Evolutionary conservation across 1,139 yeast species (phyloP), one percentile per base, ranked within the genome.

Genomic region (Saccharomyces hybrid): DNA sequence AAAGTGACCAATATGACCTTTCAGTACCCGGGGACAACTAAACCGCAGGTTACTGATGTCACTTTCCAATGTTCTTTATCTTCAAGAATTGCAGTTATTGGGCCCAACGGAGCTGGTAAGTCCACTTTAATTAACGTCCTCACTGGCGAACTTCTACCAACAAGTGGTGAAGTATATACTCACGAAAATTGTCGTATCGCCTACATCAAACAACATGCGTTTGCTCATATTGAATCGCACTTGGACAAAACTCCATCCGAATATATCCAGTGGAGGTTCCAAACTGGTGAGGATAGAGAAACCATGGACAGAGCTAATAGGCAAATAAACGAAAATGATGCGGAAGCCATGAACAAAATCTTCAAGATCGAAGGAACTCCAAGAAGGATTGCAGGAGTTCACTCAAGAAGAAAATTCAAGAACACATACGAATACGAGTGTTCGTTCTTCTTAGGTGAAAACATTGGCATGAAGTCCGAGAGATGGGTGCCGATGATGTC

Each of bases 181-280:
- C 98, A 91, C 82, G 97, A 91, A 81, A 91, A 91, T 81, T 86
- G 95, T 82, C 96, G 98, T 85, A 91, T 91, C 71, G 98, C 98
- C 71, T 91, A 91, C 90, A 90, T 91, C 71, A 91, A 91, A 81
- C 98, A 91, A 82, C 98, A 91, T 78, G 99, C 99, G 75, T 91
- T 91, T 74, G 97, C 97, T 62, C 99, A 91, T 78, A 90, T 91
- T 73, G 98, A 91, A 80, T 84, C 87, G 76, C 99, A 93, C 75
- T 84, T 91, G 77, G 98, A 91, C 84, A 87, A 87, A 83, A 93
- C 99, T 72, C 98, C 99, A 72, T 89, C 96, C 72, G 98, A 91
- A 82, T 91, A 91, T 81, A 91, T 91, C 68, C 99, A 91, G 82
- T 91, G 99, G 99, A 91, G 99, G 84, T 91, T 91, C 96, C 98